Conservation (phyloP, 306 rosid species). For the Malus asiatica region DNA sequence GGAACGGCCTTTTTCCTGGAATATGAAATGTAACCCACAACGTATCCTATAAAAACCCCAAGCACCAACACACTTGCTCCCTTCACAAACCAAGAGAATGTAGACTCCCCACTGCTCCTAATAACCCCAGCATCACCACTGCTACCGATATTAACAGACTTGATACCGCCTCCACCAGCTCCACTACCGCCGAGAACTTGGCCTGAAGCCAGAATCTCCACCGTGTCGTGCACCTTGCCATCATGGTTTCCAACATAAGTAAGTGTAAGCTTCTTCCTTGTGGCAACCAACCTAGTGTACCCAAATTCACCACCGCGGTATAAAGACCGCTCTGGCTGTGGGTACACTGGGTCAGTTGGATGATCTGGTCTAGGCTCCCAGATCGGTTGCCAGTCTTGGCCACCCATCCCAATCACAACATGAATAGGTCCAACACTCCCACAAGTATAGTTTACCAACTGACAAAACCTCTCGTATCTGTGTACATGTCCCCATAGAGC, state of each 20-base stretch:
- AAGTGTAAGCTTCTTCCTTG: slow-evolving; percentile 53
- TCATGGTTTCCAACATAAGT: slow-evolving; percentile 76
- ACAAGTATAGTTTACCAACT: slow-evolving; percentile 68
- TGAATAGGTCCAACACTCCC: slow-evolving; percentile 59
- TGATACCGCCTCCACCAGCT: slow-evolving; percentile 6
- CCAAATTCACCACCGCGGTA: slow-evolving; percentile 91
- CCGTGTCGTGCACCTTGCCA: slow-evolving; percentile 59
- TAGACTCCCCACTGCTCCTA: slow-evolving; percentile 23
- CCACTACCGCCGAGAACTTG: slow-evolving; percentile 23
- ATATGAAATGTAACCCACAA: slow-evolving; percentile 55
- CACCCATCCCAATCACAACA: slow-evolving; percentile 84
- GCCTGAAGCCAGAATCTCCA: slow-evolving; percentile 64
- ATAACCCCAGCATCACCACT: slow-evolving; percentile 10
- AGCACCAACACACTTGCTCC: slow-evolving; percentile 61
- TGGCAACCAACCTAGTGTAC: slow-evolving; percentile 71
- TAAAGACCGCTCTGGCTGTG: slow-evolving; percentile 64
- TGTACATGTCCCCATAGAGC: slow-evolving; percentile 97
- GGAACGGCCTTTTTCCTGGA: slow-evolving; percentile 36
- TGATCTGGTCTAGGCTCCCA: slow-evolving; percentile 76
- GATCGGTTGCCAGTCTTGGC: slow-evolving; percentile 83
- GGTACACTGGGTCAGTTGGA: slow-evolving; percentile 57
- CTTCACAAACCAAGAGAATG: slow-evolving; percentile 45
- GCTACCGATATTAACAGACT: not conserved
- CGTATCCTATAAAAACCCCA: slow-evolving; percentile 72
- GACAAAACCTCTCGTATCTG: slow-evolving; percentile 83